phyloP scores from a whole-genome alignment of 2,329 filamentous ascomycete species.

The Neopestalotiopsis clavispora region DNA sequence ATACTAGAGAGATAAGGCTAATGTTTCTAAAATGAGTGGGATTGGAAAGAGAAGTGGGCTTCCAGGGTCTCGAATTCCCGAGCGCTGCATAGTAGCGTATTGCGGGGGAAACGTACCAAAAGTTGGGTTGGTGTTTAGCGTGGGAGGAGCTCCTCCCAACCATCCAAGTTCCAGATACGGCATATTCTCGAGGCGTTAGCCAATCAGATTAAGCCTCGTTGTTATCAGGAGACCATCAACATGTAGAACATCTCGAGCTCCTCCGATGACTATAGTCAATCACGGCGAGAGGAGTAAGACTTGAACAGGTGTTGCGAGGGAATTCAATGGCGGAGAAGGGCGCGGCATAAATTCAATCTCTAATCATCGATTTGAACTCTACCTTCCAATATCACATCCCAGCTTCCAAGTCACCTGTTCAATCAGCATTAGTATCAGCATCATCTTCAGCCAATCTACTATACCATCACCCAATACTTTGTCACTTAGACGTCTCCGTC shows the following conservation, averaged over 20 bases:
- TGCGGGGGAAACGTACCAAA: conserved; percentile 1
- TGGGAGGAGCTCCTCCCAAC: conserved; percentile 8
- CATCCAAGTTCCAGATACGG: not conserved
- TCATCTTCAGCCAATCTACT: not conserved
- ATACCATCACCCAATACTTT: not conserved
- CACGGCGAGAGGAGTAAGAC: not conserved
- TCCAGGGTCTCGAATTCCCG: not conserved
- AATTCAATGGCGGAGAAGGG: not conserved
- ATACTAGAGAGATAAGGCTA: not conserved
- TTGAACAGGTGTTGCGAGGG: not conserved
- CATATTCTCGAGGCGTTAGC: not conserved
- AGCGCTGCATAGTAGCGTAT: conserved; percentile 3
- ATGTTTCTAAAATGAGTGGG: not conserved
- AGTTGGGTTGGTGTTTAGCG: conserved; percentile 3
- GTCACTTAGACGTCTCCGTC: not conserved
- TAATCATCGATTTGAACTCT: conserved; percentile 1
- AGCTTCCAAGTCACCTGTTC: not conserved
- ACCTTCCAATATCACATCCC: not conserved
- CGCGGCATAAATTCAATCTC: not conserved
- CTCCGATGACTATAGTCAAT: not conserved
- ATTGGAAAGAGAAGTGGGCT: not conserved
- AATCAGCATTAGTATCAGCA: no score
- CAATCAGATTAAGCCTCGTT: not conserved
- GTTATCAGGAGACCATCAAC: not conserved
- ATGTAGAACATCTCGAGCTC: not conserved